Percentiles rank a stretch among this genome's conserved stretches.
Evolutionary conservation across 495 filamentous ascomycete species (phyloP).

Genomic region (Opeltia flavorubescens): DNA sequence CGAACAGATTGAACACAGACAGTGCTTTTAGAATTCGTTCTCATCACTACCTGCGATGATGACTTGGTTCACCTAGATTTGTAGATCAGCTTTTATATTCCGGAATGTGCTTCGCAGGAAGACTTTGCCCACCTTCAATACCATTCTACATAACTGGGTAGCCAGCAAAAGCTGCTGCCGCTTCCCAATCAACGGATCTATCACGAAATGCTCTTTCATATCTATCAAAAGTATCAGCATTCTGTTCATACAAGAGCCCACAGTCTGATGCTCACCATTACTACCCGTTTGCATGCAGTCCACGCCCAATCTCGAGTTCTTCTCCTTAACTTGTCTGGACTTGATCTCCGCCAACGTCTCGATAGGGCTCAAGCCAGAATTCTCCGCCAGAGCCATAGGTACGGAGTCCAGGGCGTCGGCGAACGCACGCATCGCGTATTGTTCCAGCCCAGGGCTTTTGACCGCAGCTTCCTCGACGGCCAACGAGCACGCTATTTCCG

Average conservation of each 20-base stretch:
- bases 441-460: slow-evolving; percentile 90
- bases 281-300: slow-evolving; percentile 93
- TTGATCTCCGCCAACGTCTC: slow-evolving; percentile 91
- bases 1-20: background rate
- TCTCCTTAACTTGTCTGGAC: slow-evolving; percentile 85
- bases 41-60: slow-evolving; percentile 89
- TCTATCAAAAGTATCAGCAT: slow-evolving; percentile 29
- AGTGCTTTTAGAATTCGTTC: slow-evolving; percentile 61
- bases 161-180: slow-evolving; percentile 89
- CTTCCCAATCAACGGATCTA: slow-evolving; percentile 96
- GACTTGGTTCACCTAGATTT: slow-evolving; percentile 70
- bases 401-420: slow-evolving; percentile 87
- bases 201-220: slow-evolving; percentile 94
- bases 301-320: slow-evolving; percentile 72
- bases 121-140: slow-evolving; percentile 66
- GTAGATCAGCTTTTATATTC: slow-evolving; percentile 12
- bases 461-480: slow-evolving; percentile 92
- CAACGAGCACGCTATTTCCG: slow-evolving; percentile 93
- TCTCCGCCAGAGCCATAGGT: slow-evolving; percentile 94
- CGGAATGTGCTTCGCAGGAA: background rate
- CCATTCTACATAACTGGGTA: slow-evolving; percentile 97
- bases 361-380: slow-evolving; percentile 90
- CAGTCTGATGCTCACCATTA: slow-evolving; percentile 44
- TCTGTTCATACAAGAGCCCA: background rate
- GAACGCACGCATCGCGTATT: slow-evolving; percentile 98